A percentile compares a stretch with the other conserved stretches of the same genome.
These are phyloP conservation scores for Elasticomyces elasticus DNA, from an alignment of 495 filamentous ascomycete genomes.

Conservation along the genomic window DNA sequence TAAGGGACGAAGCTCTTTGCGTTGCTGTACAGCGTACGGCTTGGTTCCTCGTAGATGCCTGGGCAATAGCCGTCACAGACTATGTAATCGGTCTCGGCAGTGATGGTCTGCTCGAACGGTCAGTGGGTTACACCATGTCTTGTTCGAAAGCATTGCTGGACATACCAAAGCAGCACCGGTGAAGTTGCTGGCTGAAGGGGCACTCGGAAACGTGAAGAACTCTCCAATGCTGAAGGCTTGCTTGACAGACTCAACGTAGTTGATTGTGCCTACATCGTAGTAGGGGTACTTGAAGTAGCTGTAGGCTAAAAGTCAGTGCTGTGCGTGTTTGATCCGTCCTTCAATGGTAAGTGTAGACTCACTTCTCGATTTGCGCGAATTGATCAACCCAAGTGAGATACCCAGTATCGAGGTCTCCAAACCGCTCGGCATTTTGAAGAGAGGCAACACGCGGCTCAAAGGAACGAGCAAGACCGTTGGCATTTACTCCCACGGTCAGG, in stretches of 20 bases:
- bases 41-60: slow-evolving; percentile 14
- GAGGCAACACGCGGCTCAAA: not conserved
- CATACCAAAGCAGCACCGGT: slow-evolving; percentile 10
- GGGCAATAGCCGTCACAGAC: slow-evolving; percentile 27
- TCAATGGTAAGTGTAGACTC: not conserved
- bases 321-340: not conserved
- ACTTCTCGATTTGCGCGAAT: slow-evolving; percentile 20
- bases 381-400: slow-evolving; percentile 30
- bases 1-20: slow-evolving; percentile 23
- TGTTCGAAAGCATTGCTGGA: too few species aligned
- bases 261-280: slow-evolving; percentile 23
- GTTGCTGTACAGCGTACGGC: slow-evolving; percentile 13
- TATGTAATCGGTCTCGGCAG: slow-evolving; percentile 30
- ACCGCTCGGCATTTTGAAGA: not conserved
- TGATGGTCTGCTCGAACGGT: too few species aligned
- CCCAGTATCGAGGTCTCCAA: slow-evolving; percentile 5
- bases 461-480: not conserved
- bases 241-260: slow-evolving; percentile 26
- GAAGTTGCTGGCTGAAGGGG: not conserved
- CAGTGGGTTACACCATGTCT: too few species aligned
- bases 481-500: not conserved
- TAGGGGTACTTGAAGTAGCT: slow-evolving; percentile 33
- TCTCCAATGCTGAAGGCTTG: slow-evolving; percentile 28
- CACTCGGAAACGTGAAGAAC: slow-evolving; percentile 19
- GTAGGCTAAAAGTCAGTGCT: too few species aligned